Conservation (phyloP, 2,329 filamentous ascomycete genomes). For the Helicocarpus griseus region DNA sequence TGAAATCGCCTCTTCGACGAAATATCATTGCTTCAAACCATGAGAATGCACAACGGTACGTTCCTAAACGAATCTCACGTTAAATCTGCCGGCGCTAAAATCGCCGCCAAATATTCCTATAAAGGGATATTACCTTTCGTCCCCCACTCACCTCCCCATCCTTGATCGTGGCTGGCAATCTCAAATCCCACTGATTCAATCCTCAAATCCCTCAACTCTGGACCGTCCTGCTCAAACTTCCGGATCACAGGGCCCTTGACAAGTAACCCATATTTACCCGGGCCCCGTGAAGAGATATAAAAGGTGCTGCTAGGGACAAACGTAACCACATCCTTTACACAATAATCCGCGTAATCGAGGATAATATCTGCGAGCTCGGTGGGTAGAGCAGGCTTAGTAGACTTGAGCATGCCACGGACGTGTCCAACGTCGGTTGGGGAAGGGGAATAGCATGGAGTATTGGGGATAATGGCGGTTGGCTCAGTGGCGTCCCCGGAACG, state of each 20-base stretch:
- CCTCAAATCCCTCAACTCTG: slow-evolving; percentile 2
- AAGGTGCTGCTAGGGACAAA: neutral
- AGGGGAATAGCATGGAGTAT: neutral
- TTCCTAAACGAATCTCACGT: neutral
- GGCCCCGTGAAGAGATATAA: neutral
- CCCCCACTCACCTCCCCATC: neutral
- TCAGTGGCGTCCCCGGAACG: neutral
- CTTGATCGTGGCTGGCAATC: slow-evolving; percentile 3
- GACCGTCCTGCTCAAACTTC: neutral
- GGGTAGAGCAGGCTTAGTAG: neutral
- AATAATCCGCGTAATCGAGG: slow-evolving; percentile 1
- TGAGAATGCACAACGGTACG: neutral
- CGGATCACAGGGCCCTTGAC: neutral
- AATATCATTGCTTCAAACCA: slow-evolving; percentile 3
- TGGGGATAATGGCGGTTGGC: too few relatives aligned
- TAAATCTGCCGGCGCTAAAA: neutral
- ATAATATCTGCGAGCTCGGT: slow-evolving; percentile 5
- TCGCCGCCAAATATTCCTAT: too few relatives aligned
- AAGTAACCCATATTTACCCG: neutral
- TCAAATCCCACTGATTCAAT: slow-evolving; percentile 1
- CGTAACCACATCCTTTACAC: neutral
- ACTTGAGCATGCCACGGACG: neutral
- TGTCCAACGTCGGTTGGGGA: slow-evolving; percentile 1
- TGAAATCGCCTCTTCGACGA: neutral
- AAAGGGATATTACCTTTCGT: neutral